Evolutionary conservation across 345 rosid species (phyloP).

Genomic region (Mallotus nudiflorus): DNA sequence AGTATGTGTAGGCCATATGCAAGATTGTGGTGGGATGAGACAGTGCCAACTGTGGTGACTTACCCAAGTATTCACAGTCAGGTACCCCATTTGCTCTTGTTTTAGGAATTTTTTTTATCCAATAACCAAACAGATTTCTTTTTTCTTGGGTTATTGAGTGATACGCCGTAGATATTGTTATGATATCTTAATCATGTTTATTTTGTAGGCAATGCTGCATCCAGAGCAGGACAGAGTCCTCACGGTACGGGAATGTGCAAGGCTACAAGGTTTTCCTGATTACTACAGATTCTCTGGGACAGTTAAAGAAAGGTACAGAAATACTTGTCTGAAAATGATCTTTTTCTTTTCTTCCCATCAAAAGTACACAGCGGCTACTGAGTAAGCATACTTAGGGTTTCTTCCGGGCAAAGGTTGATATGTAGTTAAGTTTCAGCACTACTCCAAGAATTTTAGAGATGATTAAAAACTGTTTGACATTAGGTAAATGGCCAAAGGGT

Average conservation of each 20-base stretch:
- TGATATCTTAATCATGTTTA: conserved; percentile 12
- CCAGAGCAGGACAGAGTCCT: conserved; percentile 95
- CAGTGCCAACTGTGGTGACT: conserved; percentile 78
- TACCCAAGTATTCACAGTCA: conserved; percentile 57
- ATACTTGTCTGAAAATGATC: not conserved
- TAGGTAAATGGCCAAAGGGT: not conserved
- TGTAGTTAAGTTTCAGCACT: not conserved
- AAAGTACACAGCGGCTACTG: not conserved
- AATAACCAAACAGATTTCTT: too few relatives aligned
- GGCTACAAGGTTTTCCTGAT: conserved; percentile 98
- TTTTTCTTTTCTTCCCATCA: not conserved
- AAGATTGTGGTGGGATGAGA: conserved; percentile 98
- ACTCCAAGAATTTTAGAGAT: not conserved
- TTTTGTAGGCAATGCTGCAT: conserved; percentile 63
- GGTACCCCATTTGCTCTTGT: conserved; percentile 43
- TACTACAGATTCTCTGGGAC: conserved; percentile 84
- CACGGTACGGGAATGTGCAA: conserved; percentile 82
- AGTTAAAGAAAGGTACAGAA: conserved; percentile 58
- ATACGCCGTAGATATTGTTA: conserved; percentile 9
- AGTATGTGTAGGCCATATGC: conserved; percentile 65
- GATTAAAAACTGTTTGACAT: not conserved
- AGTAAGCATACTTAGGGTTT: not conserved
- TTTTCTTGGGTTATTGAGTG: conserved; percentile 7
- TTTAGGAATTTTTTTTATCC: too few relatives aligned
- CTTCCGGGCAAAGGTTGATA: not conserved